Base-by-base conservation (phyloP, 768 basidiomycete species). In the Boletus subcaerulescens region DNA sequence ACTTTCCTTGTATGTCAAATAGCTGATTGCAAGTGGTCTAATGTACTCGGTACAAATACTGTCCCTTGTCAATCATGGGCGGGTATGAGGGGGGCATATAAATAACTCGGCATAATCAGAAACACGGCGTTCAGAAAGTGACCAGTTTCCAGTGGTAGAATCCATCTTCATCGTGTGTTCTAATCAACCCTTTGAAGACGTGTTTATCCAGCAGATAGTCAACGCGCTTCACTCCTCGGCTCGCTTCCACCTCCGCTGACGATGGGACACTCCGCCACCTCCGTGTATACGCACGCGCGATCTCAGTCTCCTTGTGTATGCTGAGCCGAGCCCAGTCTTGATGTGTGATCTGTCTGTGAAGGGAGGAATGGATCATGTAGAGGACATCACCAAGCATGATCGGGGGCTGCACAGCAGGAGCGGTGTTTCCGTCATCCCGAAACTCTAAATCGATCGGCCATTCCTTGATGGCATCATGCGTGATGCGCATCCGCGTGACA, bases 321-420 rank as follows among this genome's bases (percentile, higher is more conserved):
- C 57, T 63, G 50, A 72, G 63, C 31, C 38, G 60, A 18, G 57
- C 71, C 76, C 71, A 72, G 57, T 77, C 70, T 12, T 62, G 60
- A 44, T 73, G 74, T 0, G 68, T 66, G 50, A 76, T 72, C 55
- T 71, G 70, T 51, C 68, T 64, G 50, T 80, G 80, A 56, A 87
- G 63, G n/a, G 70, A 65, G 20, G 66, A 68, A 59, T 83, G 77
- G 39, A 86, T 71, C 45, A 75, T 75, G 50, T 74, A 68, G 44
- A 87, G 72, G 18, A 88, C 75, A 58, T 86, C 85, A 17, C 77
- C 75, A 4, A 87, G 69, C 4, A 77, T 79, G 61, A 88, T 82
- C 3, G 79, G 76, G 2, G 74, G 74, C 24, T 62, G 52, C 3
- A 52, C 36, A 45, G 66, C 54, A 59, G 65, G 29, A 17, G 10